Evolutionary conservation across 495 filamentous ascomycete species (phyloP), one percentile per base, ranked within the genome.

Genomic region (Cairneyella variabilis): DNA sequence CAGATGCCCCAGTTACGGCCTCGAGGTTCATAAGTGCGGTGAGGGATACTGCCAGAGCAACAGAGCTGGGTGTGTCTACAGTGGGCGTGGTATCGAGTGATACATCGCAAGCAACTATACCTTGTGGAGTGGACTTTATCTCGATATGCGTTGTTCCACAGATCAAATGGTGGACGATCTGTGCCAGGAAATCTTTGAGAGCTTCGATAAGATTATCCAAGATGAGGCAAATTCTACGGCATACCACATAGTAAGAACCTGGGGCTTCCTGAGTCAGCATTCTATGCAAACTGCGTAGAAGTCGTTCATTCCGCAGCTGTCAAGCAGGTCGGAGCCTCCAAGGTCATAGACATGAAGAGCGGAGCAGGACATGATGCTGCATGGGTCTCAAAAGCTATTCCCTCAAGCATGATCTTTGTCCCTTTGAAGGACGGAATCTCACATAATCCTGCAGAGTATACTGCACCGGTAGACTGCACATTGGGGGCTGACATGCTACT

Each of bases 61-160:
- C 51, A n/a, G 27, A 45, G 32, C 67, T 71, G 4, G 83, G 78
- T 6, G 69, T 90, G 3, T 86, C 84, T 3, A 85, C 80, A 12
- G 86, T 86, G 2, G 88, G 86, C 0, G 85, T 90, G 42, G 62
- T 90, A 21, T 80, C 75, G 16, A 74, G 80, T 11, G 77, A 73
- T 27, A 84, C 84, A 0, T 81, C 74, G 56, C 84, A 85, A 20
- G 89, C 90, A 60, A 91, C 87, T 0, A 83, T 91, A 8, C 86
- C 88, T 1, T 83, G 83, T 0, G 61, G 66, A 7, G 86, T 88
- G 36, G 74, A 75, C 28, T 89, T 91, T 64, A 81, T 75, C 20
- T 91, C n/a, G 88, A 92, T 57, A 75, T 91, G 39, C 82, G 88
- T 10, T 78, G 82, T 0, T 79, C 80, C 0, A 66, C 77, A 22